Conservation (phyloP, 441 rosid genomes). For the Mallotus repandus region DNA sequence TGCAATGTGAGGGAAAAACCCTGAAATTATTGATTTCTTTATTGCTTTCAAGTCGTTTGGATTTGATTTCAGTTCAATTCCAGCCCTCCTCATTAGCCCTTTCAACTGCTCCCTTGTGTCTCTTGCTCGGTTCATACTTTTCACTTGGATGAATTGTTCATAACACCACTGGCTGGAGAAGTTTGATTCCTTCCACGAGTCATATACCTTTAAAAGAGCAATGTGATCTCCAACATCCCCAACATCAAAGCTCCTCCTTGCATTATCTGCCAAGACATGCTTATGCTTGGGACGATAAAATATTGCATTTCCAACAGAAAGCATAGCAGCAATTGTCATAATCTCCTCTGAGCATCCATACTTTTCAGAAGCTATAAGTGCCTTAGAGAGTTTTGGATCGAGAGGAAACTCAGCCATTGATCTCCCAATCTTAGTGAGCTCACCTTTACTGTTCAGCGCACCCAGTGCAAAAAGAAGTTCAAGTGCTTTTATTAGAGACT, state of each 20-base stretch:
- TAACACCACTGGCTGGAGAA: slow-evolving; percentile 96
- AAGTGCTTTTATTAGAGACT: slow-evolving; percentile 79
- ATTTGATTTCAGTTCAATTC: slow-evolving; percentile 58
- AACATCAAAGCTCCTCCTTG: too few species aligned
- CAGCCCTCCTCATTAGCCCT: slow-evolving; percentile 72
- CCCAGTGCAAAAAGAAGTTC: slow-evolving; percentile 78
- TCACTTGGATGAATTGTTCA: slow-evolving; percentile 89
- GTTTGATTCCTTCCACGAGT: slow-evolving; percentile 90
- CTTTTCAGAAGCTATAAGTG: too few species aligned
- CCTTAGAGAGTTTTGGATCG: slow-evolving; percentile 82
- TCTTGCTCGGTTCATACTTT: slow-evolving; percentile 85
- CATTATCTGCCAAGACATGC: slow-evolving; percentile 89
- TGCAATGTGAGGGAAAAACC: slow-evolving; percentile 71
- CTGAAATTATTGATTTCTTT: slow-evolving; percentile 55
- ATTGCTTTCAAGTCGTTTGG: slow-evolving; percentile 46
- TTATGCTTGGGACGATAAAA: slow-evolving; percentile 92
- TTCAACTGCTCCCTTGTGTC: slow-evolving; percentile 73
- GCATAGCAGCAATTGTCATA: slow-evolving; percentile 84
- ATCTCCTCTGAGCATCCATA: slow-evolving; percentile 91
- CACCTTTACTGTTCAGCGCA: slow-evolving; percentile 79
- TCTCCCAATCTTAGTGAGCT: slow-evolving; percentile 82
- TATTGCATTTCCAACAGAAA: slow-evolving; percentile 84
- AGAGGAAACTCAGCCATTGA: slow-evolving; percentile 92
- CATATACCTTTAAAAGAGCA: slow-evolving; percentile 83
- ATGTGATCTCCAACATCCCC: too few species aligned